These are phyloP conservation scores for Boletus smithii DNA, from an alignment of 1,284 basidiomycete genomes.

Conservation along the genomic window DNA sequence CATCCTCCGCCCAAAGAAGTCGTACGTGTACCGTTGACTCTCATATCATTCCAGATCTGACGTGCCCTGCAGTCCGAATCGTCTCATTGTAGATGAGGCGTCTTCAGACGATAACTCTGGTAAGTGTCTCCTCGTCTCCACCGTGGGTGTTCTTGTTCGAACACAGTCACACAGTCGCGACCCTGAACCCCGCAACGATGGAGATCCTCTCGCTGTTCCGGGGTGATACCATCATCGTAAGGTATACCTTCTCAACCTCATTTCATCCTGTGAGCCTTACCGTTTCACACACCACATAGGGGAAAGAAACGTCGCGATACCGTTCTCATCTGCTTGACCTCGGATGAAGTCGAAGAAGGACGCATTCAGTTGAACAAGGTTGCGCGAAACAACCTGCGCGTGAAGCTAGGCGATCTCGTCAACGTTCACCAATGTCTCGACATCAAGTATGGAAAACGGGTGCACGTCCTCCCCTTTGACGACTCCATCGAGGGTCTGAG, in stretches of 20 bases:
- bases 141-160: background rate
- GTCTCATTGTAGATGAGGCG: conserved; percentile 91
- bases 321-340: conserved; percentile 92
- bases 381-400: conserved; percentile 95
- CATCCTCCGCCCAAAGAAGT: conserved; percentile 93
- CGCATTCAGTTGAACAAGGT: conserved; percentile 99
- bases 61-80: conserved; percentile 70
- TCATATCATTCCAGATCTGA: conserved; percentile 13
- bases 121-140: conserved; percentile 33
- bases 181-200: conserved; percentile 95
- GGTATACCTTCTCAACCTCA: conserved; percentile 46
- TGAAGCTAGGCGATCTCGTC: conserved; percentile 95
- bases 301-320: conserved; percentile 96
- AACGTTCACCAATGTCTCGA: conserved; percentile 95
- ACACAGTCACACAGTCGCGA: conserved; percentile 62
- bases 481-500: conserved; percentile 97
- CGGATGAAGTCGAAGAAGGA: conserved; percentile 96
- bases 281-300: conserved; percentile 39
- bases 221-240: conserved; percentile 89
- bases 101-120: conserved; percentile 91
- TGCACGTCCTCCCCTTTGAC: conserved; percentile 96
- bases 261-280: conserved; percentile 4
- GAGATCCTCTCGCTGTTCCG: conserved; percentile 92
- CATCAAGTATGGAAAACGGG: conserved; percentile 99
- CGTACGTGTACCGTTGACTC: conserved; percentile 53